phyloP scores from a whole-genome alignment of 768 basidiomycete genomes.

The Polyporus arcularius region DNA sequence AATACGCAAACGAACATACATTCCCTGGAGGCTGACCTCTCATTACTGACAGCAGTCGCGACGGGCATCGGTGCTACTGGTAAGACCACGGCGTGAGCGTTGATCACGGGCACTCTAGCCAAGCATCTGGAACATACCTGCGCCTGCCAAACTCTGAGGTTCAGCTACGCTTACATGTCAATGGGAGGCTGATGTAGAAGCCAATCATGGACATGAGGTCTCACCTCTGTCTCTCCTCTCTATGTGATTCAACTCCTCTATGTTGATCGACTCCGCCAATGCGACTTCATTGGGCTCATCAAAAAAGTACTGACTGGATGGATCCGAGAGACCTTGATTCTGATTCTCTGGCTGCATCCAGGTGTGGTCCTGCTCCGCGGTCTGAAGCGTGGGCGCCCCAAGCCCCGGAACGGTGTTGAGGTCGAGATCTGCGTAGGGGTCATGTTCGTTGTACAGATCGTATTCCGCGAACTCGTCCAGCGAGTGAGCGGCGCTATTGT shows the following conservation, averaged over 20 bases:
- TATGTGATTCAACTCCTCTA: background rate
- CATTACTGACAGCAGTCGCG: too few species aligned
- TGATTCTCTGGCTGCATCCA: background rate
- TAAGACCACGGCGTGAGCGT: too few species aligned
- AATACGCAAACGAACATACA: background rate
- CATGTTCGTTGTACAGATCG: constrained; percentile 31
- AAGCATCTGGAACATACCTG: background rate
- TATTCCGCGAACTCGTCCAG: constrained; percentile 52
- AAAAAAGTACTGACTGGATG: constrained; percentile 23
- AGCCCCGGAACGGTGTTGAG: constrained; percentile 42
- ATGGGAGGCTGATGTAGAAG: too few species aligned
- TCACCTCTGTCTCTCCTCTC: constrained; percentile 33
- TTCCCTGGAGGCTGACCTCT: too few species aligned
- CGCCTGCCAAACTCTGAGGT: background rate
- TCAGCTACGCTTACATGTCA: too few species aligned
- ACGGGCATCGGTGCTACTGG: too few species aligned
- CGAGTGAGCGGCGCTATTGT: background rate
- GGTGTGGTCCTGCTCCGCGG: constrained; percentile 14
- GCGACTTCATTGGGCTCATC: constrained; percentile 28
- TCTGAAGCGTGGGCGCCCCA: constrained; percentile 13
- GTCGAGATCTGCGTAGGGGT: constrained; percentile 53
- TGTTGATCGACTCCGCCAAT: constrained; percentile 46
- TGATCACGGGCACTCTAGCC: too few species aligned
- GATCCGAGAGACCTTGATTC: background rate
- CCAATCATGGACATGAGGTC: background rate